Conservation (phyloP, 2,329 filamentous ascomycete species). For the Colletotrichum sp. region DNA sequence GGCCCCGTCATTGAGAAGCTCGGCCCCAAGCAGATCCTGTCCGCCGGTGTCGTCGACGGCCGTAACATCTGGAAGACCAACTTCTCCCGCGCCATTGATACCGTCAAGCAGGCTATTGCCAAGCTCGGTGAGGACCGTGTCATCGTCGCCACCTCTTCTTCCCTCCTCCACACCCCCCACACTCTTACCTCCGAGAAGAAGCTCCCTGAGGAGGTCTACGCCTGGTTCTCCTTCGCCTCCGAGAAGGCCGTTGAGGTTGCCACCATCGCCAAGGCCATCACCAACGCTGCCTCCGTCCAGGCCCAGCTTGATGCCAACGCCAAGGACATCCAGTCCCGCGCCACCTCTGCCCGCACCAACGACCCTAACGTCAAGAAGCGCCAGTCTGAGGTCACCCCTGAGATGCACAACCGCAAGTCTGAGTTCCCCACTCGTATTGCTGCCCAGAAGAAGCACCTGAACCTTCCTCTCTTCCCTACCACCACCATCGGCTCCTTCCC, state of each 20-base stretch:
- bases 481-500: constrained; percentile 99
- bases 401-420: constrained; percentile 92
- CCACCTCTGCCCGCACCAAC: constrained; percentile 94
- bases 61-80: constrained; percentile 99
- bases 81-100: constrained; percentile 93
- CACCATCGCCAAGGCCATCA: constrained; percentile 95
- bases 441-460: constrained; percentile 90
- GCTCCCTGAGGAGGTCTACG: constrained; percentile 68
- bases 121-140: constrained; percentile 97
- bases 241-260: constrained; percentile 94
- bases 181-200: constrained; percentile 99
- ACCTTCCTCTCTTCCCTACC: constrained; percentile 95
- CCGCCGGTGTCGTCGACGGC: constrained; percentile 95
- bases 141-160: constrained; percentile 95
- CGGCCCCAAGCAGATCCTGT: constrained; percentile 88
- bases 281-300: constrained; percentile 84
- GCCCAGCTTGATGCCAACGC: constrained; percentile 95
- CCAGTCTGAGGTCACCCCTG: constrained; percentile 82
- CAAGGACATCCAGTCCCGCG: constrained; percentile 89
- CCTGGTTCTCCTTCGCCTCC: constrained; percentile 98
- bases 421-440: constrained; percentile 84
- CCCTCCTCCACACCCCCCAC: constrained; percentile 97
- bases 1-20: constrained; percentile 83
- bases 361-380: constrained; percentile 97
- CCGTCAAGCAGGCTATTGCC: constrained; percentile 87